Evolutionary conservation across 1,284 basidiomycete species (phyloP), one percentile per base, ranked within the genome.

Genomic region (Rhodotorula sp.): DNA sequence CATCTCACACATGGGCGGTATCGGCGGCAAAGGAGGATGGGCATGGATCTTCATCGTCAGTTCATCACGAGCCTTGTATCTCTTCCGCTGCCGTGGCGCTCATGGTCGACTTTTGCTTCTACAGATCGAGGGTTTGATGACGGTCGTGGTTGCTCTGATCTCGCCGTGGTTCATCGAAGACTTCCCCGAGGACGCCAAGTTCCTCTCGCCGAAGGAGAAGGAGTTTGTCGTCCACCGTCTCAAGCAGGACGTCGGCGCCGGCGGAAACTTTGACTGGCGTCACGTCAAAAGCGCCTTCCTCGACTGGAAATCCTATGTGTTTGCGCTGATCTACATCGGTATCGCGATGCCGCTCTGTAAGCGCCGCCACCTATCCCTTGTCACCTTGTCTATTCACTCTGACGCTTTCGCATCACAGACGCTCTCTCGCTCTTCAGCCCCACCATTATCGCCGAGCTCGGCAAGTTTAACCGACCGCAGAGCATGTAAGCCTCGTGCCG

Each of bases 401-500:
- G 30, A 55, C 56, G 4, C 4, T 4, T 42, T 72, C 14, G 62
- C 14, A 44, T 67, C 6, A 62, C 69, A 26, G 71, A 69, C 60
- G 65, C 70, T n/a, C 68, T 74, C 26, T 60, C 63, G 5, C 64
- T 69, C 37, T 83, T 83, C 77, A 77, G 79, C 4, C 83, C 83
- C 0, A 81, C 82, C 14, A 82, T 84, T 71, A 79, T 84, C 55
- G 71, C 78, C 4, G 64, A 76, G 24, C 79, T 84, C n/a, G 83
- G 82, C 54, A 78, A 65, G 30, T 83, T 79, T 75, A 76, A 79
- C 0, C 76, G 75, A 0, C 68, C 81, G 8, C 81, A 83, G 69
- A 80, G 82, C 12, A 79, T 82, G 46, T 64, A 24, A 24, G 48
- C 44, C n/a, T 49, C n/a, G 14, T 44, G 44, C 17, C 37, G 42